Evolutionary conservation across 805 yeast genomes (phyloP).

Genomic region (Kockiozyma suomiensis): DNA sequence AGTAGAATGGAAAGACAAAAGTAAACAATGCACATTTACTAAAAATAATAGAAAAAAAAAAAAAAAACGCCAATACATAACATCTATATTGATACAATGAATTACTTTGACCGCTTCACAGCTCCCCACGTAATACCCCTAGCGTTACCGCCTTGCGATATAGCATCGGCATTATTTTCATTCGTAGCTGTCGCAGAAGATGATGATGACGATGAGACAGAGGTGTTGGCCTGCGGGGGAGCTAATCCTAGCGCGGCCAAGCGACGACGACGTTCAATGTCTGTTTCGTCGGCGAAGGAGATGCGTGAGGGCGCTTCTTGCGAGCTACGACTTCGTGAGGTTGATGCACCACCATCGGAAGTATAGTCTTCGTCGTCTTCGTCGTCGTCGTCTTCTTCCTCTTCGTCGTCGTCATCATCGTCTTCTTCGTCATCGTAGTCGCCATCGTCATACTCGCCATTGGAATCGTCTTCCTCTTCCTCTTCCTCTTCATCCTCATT

Average conservation of each 20-base stretch:
- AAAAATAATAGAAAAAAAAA: neutral
- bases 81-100: neutral
- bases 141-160: neutral
- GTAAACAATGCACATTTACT: neutral
- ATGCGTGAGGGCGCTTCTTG: slow-evolving; percentile 18
- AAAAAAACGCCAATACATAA: neutral
- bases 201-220: neutral
- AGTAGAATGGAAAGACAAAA: too few species aligned
- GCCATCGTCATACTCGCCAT: slow-evolving; percentile 11
- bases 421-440: slow-evolving; percentile 42
- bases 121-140: slow-evolving; percentile 30
- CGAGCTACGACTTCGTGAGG: neutral
- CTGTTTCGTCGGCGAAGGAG: slow-evolving; percentile 53
- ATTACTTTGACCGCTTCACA: slow-evolving; percentile 20
- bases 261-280: slow-evolving; percentile 65
- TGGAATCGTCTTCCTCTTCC: slow-evolving; percentile 11
- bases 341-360: slow-evolving; percentile 1
- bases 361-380: slow-evolving; percentile 40
- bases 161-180: neutral
- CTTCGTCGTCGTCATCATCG: slow-evolving; percentile 32
- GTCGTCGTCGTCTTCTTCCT: slow-evolving; percentile 34
- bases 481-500: slow-evolving; percentile 35
- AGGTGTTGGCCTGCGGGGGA: slow-evolving; percentile 17
- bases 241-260: slow-evolving; percentile 47
- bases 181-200: neutral